Percentiles rank a stretch among this genome's conserved stretches.
Evolutionary conservation across 2,329 filamentous ascomycete genomes (phyloP).

Genomic region (Aotearoamyces nothofagi): DNA sequence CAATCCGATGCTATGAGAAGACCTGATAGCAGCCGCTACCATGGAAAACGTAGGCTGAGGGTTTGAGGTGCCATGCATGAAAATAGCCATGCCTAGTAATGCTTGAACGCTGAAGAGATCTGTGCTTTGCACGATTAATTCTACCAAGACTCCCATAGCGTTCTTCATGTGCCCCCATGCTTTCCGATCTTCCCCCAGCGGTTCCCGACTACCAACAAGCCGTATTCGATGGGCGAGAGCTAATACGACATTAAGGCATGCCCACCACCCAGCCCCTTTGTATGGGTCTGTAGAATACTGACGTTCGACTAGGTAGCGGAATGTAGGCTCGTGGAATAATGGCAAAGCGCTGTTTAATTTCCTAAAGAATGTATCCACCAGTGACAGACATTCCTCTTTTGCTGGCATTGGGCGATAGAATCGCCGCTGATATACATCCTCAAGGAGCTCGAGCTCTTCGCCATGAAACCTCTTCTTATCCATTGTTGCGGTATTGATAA

Average conservation of each 20-base stretch:
- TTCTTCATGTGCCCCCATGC: constrained; percentile 3
- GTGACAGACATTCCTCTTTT: neutral
- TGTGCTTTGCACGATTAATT: constrained; percentile 3
- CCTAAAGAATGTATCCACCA: constrained; percentile 3
- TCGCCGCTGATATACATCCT: constrained; percentile 1
- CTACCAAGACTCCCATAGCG: constrained; percentile 3
- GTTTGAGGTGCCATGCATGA: constrained; percentile 2
- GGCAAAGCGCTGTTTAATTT: constrained; percentile 5
- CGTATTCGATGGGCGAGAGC: too few species aligned
- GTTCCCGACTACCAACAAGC: too few species aligned
- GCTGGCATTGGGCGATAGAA: constrained; percentile 3
- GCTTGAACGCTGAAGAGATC: constrained; percentile 5
- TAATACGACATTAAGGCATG: constrained; percentile 5
- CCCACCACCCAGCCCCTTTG: constrained; percentile 4
- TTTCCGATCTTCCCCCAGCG: too few species aligned
- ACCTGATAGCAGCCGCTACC: constrained; percentile 1
- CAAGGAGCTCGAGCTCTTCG: constrained; percentile 1
- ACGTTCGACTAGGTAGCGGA: constrained; percentile 1
- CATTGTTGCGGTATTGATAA: too few species aligned
- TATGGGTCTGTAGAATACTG: constrained; percentile 4
- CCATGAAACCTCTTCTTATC: too few species aligned
- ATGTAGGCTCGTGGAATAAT: constrained; percentile 3
- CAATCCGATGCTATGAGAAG: constrained; percentile 3
- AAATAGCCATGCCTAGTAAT: constrained; percentile 3
- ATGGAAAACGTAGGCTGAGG: constrained; percentile 3